Evolutionary conservation across 2,329 filamentous ascomycete species (phyloP), one percentile per base, ranked within the genome.

Genomic region (Claviceps sp.): DNA sequence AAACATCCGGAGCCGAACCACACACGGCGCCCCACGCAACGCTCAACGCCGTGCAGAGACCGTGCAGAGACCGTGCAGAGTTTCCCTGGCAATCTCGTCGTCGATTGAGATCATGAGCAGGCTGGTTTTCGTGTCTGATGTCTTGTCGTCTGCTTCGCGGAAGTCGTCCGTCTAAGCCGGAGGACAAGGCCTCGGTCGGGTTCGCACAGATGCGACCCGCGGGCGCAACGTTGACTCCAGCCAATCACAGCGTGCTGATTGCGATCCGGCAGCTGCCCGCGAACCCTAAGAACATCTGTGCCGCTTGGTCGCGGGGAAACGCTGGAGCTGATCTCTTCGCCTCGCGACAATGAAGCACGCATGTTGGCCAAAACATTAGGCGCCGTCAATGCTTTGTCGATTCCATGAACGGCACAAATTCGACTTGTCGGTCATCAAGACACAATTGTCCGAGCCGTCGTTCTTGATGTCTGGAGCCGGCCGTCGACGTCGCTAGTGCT

Each of bases 181-280:
- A 23, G 29, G 9, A 34, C n/a, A 5, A 5, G 36, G 43, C 37
- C n/a, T n/a, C n/a, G n/a, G n/a, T 29, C 26, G 36, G 48, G 26
- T 50, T 51, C n/a, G 20, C 20, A 23, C 6, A 23, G 29, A 34
- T 34, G 29, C 29, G 4, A 34, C 29, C 29, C 29, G 29, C 29
- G 29, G 29, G 29, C 29, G 29, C 29, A 9, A 34, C 29, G 29
- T 34, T 44, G 36, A 38, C 23, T 46, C 22, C 46, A 43, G 26
- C 52, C 52, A 47, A 53, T 53, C 22, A 49, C 43, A 34, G 42
- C n/a, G 13, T 11, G 14, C n/a, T 53, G 22, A 51, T 49, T 49
- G 49, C 23, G 37, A 48, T 20, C 37, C 46, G 20, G 29, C 43
- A 23, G n/a, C 37, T 42, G 36, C 46, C 37, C 34, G 37, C 29